Conservation (phyloP, 108 stramenopile species). For the Poteriospumella lacustris region DNA sequence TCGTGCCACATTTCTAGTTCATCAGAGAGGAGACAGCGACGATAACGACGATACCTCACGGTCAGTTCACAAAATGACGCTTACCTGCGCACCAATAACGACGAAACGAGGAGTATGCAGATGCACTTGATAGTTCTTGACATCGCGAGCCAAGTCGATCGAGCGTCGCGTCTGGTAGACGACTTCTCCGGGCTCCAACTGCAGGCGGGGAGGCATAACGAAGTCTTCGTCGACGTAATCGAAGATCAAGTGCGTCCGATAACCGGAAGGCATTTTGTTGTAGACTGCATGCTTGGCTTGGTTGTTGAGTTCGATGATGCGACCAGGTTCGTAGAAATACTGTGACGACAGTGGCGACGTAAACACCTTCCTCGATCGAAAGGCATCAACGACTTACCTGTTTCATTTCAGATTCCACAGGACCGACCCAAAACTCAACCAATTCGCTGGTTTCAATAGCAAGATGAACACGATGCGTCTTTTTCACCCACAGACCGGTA, state of each 20-base stretch:
- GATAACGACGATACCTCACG: neutral
- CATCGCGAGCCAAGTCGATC: constrained; percentile 57
- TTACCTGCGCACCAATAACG: constrained; percentile 72
- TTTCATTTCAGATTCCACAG: constrained; percentile 57
- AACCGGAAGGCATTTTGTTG: constrained; percentile 57
- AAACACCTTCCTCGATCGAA: neutral
- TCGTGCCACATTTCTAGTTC: constrained; percentile 80
- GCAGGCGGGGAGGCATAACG: constrained; percentile 43
- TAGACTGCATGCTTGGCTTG: constrained; percentile 84
- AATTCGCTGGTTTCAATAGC: constrained; percentile 68
- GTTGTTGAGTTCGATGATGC: constrained; percentile 97
- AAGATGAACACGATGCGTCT: constrained; percentile 89
- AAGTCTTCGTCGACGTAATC: constrained; percentile 76
- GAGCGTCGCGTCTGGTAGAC: constrained; percentile 82
- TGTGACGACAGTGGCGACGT: neutral
- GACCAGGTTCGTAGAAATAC: constrained; percentile 64
- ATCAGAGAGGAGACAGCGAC: neutral
- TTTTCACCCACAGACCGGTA: constrained; percentile 83
- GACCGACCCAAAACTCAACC: constrained; percentile 80
- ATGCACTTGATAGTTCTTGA: neutral
- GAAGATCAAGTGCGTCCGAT: constrained; percentile 86
- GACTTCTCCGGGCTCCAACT: constrained; percentile 65
- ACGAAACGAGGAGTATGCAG: constrained; percentile 45
- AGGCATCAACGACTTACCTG: constrained; percentile 51
- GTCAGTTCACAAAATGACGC: neutral